Conservation (phyloP, 495 filamentous ascomycete genomes). For the Penicillium paradoxum region DNA sequence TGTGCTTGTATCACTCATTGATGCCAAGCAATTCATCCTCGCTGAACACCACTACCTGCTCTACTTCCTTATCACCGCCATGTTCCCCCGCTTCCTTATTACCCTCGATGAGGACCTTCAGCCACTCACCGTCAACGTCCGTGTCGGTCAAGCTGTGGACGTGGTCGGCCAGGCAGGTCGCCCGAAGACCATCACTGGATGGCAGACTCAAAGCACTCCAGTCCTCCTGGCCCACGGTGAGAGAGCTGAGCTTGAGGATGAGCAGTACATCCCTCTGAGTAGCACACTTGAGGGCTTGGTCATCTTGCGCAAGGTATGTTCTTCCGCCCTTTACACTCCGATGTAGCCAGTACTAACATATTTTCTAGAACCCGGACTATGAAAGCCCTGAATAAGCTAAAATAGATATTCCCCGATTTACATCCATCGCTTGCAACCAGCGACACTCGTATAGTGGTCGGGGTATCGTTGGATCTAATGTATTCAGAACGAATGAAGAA, state of each 20-base stretch:
- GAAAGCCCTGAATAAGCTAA: slow-evolving; percentile 37
- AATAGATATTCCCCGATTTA: slow-evolving; percentile 16
- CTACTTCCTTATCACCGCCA: slow-evolving; percentile 96
- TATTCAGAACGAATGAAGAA: slow-evolving; percentile 39
- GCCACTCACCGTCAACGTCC: slow-evolving; percentile 90
- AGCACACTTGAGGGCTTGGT: slow-evolving; percentile 91
- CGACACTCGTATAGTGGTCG: slow-evolving; percentile 14
- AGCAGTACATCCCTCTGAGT: slow-evolving; percentile 88
- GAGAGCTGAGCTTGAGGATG: slow-evolving; percentile 93
- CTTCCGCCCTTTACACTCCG: not conserved
- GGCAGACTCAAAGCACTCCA: slow-evolving; percentile 98
- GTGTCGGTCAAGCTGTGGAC: slow-evolving; percentile 96
- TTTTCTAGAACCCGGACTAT: slow-evolving; percentile 50
- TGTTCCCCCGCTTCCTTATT: slow-evolving; percentile 93
- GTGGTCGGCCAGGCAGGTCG: slow-evolving; percentile 95
- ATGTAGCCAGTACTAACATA: slow-evolving; percentile 22
- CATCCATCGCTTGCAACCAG: slow-evolving; percentile 17
- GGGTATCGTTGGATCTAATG: slow-evolving; percentile 35
- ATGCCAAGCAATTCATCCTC: slow-evolving; percentile 91
- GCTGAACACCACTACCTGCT: slow-evolving; percentile 88
- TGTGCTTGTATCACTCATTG: slow-evolving; percentile 85
- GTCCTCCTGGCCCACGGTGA: slow-evolving; percentile 91
- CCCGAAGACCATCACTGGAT: slow-evolving; percentile 98
- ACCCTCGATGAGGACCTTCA: slow-evolving; percentile 93
- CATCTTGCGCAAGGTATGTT: slow-evolving; percentile 87